Evolutionary conservation across 768 basidiomycete species (phyloP), one percentile per base, ranked within the genome.

Genomic region (Suillus alpinus): DNA sequence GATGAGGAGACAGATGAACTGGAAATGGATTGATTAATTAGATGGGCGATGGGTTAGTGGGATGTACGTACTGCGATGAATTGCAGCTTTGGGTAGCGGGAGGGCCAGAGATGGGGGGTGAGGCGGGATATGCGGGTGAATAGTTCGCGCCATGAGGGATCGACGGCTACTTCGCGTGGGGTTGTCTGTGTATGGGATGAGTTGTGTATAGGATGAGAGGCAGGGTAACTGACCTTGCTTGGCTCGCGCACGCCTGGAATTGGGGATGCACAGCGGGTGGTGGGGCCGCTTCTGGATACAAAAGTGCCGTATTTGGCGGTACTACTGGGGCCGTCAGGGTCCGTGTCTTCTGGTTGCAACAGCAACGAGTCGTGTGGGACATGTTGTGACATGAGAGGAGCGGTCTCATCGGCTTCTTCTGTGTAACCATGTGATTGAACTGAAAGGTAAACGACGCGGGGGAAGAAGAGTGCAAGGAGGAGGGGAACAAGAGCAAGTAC

Each of bases 41-140:
- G 26, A 26, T 26, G 26, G 26, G 26, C 3, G 26, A 26, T 26
- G 26, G 26, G 26, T 26, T 26, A 26, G 26, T 26, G 26, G 1
- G 18, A 26, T 1, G 2, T 7, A 55, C 53, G 16, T 55, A 55
- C 53, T 6, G 89, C 90, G 58, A 91, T 74, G 44, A 88, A 68
- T 72, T 95, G 93, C 4, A 96, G 79, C 60, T 80, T 80, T 36
- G 71, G 69, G 62, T 78, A 83, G 63, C 86, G 89, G 37, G 81
- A 80, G 6, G 94, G 94, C 93, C 94, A 96, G 9, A 96, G 83
- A 75, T 91, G 90, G 1, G 94, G 94, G 14, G 81, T 73, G 44
- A 96, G 78, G 51, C 83, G 83, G 52, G 78, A 76, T 60, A 95
- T 75, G 47, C 93, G 86, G 16, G 71, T 77, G 74, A 82, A 80